Base-by-base conservation (phyloP, 1,284 basidiomycete genomes). In the Rhodotorula sp. region DNA sequence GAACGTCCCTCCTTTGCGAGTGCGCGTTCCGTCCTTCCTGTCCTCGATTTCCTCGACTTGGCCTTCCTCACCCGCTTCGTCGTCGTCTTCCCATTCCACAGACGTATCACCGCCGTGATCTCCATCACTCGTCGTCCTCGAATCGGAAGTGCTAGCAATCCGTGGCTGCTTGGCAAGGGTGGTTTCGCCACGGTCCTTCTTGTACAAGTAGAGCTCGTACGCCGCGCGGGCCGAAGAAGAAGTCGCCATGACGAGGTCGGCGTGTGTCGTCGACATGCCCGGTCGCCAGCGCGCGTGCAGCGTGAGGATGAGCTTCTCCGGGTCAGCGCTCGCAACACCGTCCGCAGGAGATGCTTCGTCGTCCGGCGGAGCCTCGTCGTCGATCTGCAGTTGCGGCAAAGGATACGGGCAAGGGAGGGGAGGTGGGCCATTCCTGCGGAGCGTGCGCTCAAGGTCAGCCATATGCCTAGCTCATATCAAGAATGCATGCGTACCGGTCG, bases 1-100 rank as follows among this genome's bases (percentile, higher is more conserved):
- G 37, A 68, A 15, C 61, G 66, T 63, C 22, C 61, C 61, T 4
- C 66, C 66, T 44, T 68, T 68, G 29, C 66, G 30, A 48, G 17
- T 45, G 44, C 57, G 48, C 42, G 30, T 63, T 30, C 66, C 66
- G 37, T 63, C 62, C 30, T 49, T 37, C 56, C 42, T 44, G 1
- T 29, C 24, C 22, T 29, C 45, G 15, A 68, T 68, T 53, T 54
- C 62, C 12, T 53, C 44, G 20, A 29, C 62, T 7, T 15, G 20
- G 29, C 42, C 37, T 17, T 55, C 17, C 49, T 59, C 51, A 10
- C 44, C 58, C 6, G 45, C 62, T 14, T 62, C 64, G 24, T 24
- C 30, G 42, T 55, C 54, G 22, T 45, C 56, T 44, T 66, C 60
- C 55, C 68, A 67, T 0, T 37, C 51, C 5, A 49, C 58, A 29